A percentile compares a stretch with the other conserved stretches of the same genome.
Evolutionary conservation across 495 filamentous ascomycete genomes (phyloP).

Genomic region (Tuber microsphaerosporum): DNA sequence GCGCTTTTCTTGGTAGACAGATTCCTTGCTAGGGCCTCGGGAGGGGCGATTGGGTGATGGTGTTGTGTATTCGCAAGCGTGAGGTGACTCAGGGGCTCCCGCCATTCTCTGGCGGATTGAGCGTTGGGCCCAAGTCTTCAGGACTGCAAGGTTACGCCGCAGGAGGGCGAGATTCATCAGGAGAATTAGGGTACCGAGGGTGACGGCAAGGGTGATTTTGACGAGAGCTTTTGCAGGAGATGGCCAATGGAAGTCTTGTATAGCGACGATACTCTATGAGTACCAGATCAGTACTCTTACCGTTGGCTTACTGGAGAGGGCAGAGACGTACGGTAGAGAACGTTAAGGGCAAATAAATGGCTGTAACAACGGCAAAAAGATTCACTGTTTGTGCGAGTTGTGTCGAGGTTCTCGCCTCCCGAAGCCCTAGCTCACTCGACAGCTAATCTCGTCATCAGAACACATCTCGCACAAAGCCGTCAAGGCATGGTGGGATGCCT

Average conservation of each 20-base stretch:
- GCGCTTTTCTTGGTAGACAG: background rate
- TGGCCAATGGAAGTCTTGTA: background rate
- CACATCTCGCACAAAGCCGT: background rate
- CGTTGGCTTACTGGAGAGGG: background rate
- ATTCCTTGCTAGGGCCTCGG: background rate
- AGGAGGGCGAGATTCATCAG: constrained; percentile 1
- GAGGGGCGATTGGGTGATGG: too few species aligned
- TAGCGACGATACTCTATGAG: background rate
- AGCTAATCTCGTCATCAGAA: constrained; percentile 3
- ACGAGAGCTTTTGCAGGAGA: background rate
- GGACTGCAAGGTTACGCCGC: background rate
- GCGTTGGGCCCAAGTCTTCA: background rate
- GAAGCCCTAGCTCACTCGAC: background rate
- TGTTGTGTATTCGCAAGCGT: background rate
- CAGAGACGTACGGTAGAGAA: background rate
- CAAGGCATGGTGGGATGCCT: background rate
- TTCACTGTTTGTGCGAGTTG: background rate
- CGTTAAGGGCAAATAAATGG: background rate
- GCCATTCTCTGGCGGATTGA: background rate
- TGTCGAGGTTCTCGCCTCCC: constrained; percentile 5
- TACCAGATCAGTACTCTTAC: background rate
- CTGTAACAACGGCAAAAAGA: constrained; percentile 3
- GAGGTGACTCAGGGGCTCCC: background rate
- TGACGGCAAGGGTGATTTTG: background rate
- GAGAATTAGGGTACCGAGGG: constrained; percentile 3